phyloP scores from a whole-genome alignment of 140 eudicot genomes.

The Stevia rebaudiana region DNA sequence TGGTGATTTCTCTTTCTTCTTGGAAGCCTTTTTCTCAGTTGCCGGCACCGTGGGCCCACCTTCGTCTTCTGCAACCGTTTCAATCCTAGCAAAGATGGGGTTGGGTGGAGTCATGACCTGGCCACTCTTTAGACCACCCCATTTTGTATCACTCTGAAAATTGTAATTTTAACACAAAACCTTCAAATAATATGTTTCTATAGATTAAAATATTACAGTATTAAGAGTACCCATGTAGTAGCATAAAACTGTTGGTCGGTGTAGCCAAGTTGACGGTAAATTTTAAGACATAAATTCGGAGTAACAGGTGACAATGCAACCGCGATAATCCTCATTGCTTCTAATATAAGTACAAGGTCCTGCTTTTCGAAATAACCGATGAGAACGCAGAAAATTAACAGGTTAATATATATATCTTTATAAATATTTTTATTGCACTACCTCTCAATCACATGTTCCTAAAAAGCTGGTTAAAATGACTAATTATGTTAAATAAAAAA shows the following conservation, averaged over 20 bases:
- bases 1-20: slow-evolving; percentile 48
- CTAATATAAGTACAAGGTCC: slow-evolving; percentile 84
- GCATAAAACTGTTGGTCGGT: slow-evolving; percentile 66
- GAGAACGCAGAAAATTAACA: background rate
- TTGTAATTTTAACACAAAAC: background rate
- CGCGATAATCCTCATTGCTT: slow-evolving; percentile 90
- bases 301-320: slow-evolving; percentile 73
- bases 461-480: background rate
- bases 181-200: background rate
- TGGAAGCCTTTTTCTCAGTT: slow-evolving; percentile 38
- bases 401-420: background rate
- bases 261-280: slow-evolving; percentile 87
- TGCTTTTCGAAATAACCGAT: slow-evolving; percentile 19
- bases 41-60: slow-evolving; percentile 13
- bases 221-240: slow-evolving; percentile 58
- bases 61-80: slow-evolving; percentile 28
- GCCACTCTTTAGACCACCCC: slow-evolving; percentile 91
- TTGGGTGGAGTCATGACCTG: slow-evolving; percentile 73
- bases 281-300: slow-evolving; percentile 59
- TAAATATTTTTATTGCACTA: too few relatives aligned
- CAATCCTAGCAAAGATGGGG: slow-evolving; percentile 81
- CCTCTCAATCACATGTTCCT: background rate
- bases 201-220: slow-evolving; percentile 13
- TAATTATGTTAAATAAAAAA: too few relatives aligned
- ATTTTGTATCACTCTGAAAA: slow-evolving; percentile 61